Percentiles rank a stretch among this genome's conserved stretches.
These are phyloP conservation scores for Phytophthora sojae DNA, from an alignment of 352 stramenopile genomes.

Conservation along the genomic window DNA sequence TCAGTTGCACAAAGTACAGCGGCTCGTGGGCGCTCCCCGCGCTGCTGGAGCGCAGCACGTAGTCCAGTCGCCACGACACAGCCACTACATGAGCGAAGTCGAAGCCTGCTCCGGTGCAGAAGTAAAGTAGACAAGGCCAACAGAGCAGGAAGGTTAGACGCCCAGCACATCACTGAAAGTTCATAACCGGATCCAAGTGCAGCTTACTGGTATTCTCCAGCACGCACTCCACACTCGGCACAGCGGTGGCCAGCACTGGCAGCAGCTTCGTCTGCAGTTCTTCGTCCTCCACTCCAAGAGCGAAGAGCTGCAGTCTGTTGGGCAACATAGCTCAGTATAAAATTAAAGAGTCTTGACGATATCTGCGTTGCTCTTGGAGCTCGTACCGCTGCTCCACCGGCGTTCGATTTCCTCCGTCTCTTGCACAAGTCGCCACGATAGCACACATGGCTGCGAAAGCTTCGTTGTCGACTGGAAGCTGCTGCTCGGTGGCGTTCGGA, in stretches of 20 bases:
- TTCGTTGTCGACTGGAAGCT: conserved; percentile 10
- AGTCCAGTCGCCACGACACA: conserved; percentile 77
- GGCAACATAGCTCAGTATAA: conserved; percentile 5
- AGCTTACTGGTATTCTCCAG: conserved; percentile 47
- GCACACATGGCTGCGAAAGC: conserved; percentile 40
- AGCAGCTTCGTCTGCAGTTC: conserved; percentile 35
- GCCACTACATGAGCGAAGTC: conserved; percentile 82
- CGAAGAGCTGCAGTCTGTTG: conserved; percentile 37
- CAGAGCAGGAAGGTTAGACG: neutral
- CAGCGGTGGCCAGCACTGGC: conserved; percentile 17
- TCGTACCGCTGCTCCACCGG: conserved; percentile 29
- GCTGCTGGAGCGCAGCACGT: conserved; percentile 63
- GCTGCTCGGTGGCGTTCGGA: conserved; percentile 10
- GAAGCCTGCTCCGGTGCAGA: conserved; percentile 47
- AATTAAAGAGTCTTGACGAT: conserved; percentile 10
- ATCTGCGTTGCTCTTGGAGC: neutral
- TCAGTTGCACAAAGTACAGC: conserved; percentile 73
- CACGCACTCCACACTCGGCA: conserved; percentile 36
- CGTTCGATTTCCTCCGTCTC: conserved; percentile 20
- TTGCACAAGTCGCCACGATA: conserved; percentile 33
- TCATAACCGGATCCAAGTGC: neutral
- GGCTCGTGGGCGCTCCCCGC: conserved; percentile 64
- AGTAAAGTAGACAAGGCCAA: neutral
- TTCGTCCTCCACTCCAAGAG: conserved; percentile 43
- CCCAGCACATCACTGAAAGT: neutral